These are phyloP conservation scores for Chaetomiaceae sp. DNA, from an alignment of 2,329 filamentous ascomycete species.

Conservation along the genomic window DNA sequence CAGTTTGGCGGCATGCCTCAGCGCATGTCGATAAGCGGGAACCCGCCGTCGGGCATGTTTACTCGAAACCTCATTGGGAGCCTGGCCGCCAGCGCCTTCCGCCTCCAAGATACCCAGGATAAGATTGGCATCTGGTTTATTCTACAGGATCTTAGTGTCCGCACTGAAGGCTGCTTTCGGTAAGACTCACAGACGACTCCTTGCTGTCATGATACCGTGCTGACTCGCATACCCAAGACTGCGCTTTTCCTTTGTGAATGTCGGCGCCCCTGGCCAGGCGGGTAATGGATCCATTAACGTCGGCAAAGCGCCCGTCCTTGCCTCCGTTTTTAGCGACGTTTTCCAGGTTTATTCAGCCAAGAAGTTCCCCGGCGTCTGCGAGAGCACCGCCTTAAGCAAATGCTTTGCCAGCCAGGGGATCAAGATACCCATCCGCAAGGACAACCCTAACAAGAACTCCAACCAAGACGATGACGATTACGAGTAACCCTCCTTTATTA, in stretches of 20 bases:
- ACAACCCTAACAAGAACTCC: slow-evolving; percentile 53
- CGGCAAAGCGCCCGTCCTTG: slow-evolving; percentile 74
- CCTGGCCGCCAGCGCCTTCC: slow-evolving; percentile 81
- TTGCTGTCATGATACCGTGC: slow-evolving; percentile 16
- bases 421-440: slow-evolving; percentile 94
- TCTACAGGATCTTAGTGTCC: slow-evolving; percentile 87
- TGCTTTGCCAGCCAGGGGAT: slow-evolving; percentile 91
- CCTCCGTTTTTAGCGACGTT: slow-evolving; percentile 77
- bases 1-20: slow-evolving; percentile 21
- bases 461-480: slow-evolving; percentile 53
- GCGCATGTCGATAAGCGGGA: slow-evolving; percentile 38
- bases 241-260: slow-evolving; percentile 76
- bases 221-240: slow-evolving; percentile 40
- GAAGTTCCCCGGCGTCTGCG: slow-evolving; percentile 96
- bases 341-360: slow-evolving; percentile 97
- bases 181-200: no score
- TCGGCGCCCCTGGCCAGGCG: slow-evolving; percentile 51
- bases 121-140: slow-evolving; percentile 95
- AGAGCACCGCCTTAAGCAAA: slow-evolving; percentile 86
- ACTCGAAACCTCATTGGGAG: slow-evolving; percentile 93
- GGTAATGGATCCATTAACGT: slow-evolving; percentile 57
- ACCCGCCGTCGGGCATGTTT: slow-evolving; percentile 74
- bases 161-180: slow-evolving; percentile 89
- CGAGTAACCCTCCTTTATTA: slow-evolving; percentile 26
- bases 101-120: slow-evolving; percentile 71